Base-by-base conservation (phyloP, 345 rosid species). In the Iberis pinnata region DNA sequence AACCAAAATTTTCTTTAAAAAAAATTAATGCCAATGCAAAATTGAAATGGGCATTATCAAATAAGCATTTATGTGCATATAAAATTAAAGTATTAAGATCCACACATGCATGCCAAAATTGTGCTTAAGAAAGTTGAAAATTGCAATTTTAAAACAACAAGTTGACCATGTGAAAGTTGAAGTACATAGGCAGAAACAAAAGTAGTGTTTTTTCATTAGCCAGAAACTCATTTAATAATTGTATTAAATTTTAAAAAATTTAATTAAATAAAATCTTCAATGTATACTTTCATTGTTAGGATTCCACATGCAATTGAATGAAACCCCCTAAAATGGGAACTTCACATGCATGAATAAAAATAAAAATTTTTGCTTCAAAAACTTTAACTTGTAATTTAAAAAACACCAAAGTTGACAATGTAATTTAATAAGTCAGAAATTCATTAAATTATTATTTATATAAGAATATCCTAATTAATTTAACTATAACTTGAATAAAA, bases 131-230 rank as follows among this genome's bases (percentile, higher is more conserved):
- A 46, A 26, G 12, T 4, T 39, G n/a, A 16, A 13, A 8, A 18
- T 35, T 41, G 63, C 39, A 41, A 16, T 43, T 33, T 36, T 8
- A 48, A 54, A 15, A 16, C 43, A 12, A 43, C n/a, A n/a, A 48
- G 44, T 17, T 42, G 69, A 41, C 39, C 58, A 65, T 25, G 63
- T 42, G 33, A 49, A 40, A 56, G 19, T 22, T 49, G 15, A 43
- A 35, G 58, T 65, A 57, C 58, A 65, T 42, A 40, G 10, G 53
- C 25, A 40, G 40, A 25, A 49, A 65, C 69, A 56, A 65, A 64
- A 33, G 4, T 49, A 13, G 58, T 14, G 55, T 49, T 3, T 27
- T n/a, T 40, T 18, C 52, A 25, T 31, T 32, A 11, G 40, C 33
- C 39, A 33, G 38, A 11, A 42, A 40, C 8, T 42, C 44, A 33